A percentile compares a stretch with the other conserved stretches of the same genome.
Conservation (phyloP, 345 rosid genomes). For the Gynandropsis gynandra region DNA sequence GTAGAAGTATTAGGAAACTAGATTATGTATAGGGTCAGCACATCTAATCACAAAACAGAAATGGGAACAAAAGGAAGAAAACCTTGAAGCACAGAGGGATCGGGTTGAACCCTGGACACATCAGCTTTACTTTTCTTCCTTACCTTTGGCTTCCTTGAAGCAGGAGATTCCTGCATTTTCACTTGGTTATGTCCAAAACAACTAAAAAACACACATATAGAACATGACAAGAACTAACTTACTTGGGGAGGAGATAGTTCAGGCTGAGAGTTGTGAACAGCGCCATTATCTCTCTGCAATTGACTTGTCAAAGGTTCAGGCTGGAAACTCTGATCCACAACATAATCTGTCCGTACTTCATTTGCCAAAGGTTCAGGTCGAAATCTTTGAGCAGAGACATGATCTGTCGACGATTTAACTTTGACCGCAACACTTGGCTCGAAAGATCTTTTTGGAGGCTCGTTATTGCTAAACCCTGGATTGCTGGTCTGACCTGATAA, state of each 20-base stretch:
- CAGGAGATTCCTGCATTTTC: conserved; percentile 56
- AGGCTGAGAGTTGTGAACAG: conserved; percentile 34
- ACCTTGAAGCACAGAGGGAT: conserved; percentile 76
- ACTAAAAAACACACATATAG: conserved; percentile 15
- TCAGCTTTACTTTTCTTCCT: conserved; percentile 61
- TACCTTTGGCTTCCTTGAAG: conserved; percentile 57
- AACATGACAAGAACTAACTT: conserved; percentile 28
- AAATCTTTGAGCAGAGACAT: conserved; percentile 28
- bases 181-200: conserved; percentile 20
- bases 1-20: conserved; percentile 15
- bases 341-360: conserved; percentile 19
- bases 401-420: conserved; percentile 30
- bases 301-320: conserved; percentile 24
- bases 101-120: conserved; percentile 36
- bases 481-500: conserved; percentile 61
- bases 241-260: conserved; percentile 40
- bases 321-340: conserved; percentile 24
- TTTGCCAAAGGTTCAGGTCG: conserved; percentile 28
- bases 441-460: conserved; percentile 39
- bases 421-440: conserved; percentile 37
- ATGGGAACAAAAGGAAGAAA: conserved; percentile 15
- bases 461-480: conserved; percentile 36
- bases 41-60: conserved; percentile 7
- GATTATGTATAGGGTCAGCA: conserved; percentile 16
- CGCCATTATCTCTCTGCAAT: conserved; percentile 35